Conservation (phyloP, 1,284 basidiomycete species). For the Sporisorium scitamineum region DNA sequence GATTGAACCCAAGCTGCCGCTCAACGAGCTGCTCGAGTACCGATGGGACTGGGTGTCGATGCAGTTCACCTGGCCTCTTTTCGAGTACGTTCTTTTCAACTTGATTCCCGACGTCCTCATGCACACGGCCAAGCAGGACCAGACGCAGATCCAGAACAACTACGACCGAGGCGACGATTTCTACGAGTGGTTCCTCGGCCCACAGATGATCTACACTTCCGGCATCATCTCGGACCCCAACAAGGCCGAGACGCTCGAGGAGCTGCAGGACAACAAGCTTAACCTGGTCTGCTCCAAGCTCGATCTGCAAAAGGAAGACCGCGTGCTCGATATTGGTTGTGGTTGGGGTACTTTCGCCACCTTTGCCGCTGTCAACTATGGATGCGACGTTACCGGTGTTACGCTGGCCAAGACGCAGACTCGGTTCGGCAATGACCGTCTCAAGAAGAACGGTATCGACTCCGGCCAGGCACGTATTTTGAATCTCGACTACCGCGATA, state of each 20-base stretch:
- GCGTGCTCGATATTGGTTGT: constrained; percentile 92
- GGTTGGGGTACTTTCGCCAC: constrained; percentile 97
- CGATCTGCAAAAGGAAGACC: constrained; percentile 83
- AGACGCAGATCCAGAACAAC: constrained; percentile 94
- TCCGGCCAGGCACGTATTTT: constrained; percentile 86
- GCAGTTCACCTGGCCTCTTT: constrained; percentile 83
- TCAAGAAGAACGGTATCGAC: constrained; percentile 81
- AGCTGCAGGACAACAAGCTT: constrained; percentile 98
- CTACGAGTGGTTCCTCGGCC: constrained; percentile 85
- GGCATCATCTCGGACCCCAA: constrained; percentile 85
- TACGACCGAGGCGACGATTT: constrained; percentile 82
- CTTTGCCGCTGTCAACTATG: constrained; percentile 97
- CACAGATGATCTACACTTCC: constrained; percentile 97
- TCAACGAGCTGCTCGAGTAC: constrained; percentile 91
- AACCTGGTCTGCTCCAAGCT: constrained; percentile 95
- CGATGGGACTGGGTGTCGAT: constrained; percentile 96
- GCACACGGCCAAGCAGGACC: constrained; percentile 90
- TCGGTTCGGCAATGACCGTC: constrained; percentile 89
- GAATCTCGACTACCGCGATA: constrained; percentile 94
- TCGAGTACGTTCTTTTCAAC: constrained; percentile 91
- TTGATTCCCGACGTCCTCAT: constrained; percentile 92
- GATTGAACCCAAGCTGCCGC: constrained; percentile 94
- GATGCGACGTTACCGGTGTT: constrained; percentile 92
- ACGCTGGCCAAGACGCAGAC: constrained; percentile 92
- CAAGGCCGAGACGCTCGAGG: constrained; percentile 86